Percentiles rank a stretch among this genome's conserved stretches.
phyloP scores from a whole-genome alignment of 306 rosid species.

The Citrullus mucosospermus region DNA sequence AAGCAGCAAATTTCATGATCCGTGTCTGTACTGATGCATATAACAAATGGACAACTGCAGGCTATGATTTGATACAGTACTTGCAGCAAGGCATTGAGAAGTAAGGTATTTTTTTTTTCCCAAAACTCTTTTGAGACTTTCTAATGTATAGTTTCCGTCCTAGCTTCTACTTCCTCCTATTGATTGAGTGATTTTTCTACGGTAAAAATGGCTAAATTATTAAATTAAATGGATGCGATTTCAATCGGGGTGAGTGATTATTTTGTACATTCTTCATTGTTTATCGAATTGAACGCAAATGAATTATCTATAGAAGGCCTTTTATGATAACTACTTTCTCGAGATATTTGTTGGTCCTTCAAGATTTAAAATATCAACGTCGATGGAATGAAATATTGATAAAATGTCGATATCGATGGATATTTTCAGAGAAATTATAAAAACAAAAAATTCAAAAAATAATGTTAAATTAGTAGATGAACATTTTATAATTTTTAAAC shows the following conservation, averaged over 20 bases:
- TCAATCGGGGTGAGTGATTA: background rate
- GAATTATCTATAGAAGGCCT: background rate
- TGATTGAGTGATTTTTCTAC: slow-evolving; percentile 10
- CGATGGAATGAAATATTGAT: no score
- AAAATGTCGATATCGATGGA: no score
- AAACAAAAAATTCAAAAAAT: no score
- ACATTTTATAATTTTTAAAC: no score
- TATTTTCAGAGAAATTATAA: no score
- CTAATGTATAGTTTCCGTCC: slow-evolving; percentile 31
- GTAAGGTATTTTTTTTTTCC: slow-evolving; percentile 15
- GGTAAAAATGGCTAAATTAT: slow-evolving; percentile 3
- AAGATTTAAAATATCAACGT: background rate
- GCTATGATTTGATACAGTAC: slow-evolving; percentile 92
- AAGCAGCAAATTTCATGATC: slow-evolving; percentile 96
- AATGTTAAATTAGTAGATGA: no score
- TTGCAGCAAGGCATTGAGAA: slow-evolving; percentile 98
- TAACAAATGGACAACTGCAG: slow-evolving; percentile 99
- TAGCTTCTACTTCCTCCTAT: slow-evolving; percentile 4
- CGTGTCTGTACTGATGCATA: slow-evolving; percentile 93
- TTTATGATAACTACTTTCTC: background rate
- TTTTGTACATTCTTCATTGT: background rate
- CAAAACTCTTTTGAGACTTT: slow-evolving; percentile 6
- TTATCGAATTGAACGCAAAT: background rate
- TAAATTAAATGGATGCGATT: background rate
- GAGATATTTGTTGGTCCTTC: background rate